Percentiles rank a stretch among this genome's conserved stretches.
phyloP scores from a whole-genome alignment of 768 basidiomycete genomes.

The Phlegmacium glaucopus region DNA sequence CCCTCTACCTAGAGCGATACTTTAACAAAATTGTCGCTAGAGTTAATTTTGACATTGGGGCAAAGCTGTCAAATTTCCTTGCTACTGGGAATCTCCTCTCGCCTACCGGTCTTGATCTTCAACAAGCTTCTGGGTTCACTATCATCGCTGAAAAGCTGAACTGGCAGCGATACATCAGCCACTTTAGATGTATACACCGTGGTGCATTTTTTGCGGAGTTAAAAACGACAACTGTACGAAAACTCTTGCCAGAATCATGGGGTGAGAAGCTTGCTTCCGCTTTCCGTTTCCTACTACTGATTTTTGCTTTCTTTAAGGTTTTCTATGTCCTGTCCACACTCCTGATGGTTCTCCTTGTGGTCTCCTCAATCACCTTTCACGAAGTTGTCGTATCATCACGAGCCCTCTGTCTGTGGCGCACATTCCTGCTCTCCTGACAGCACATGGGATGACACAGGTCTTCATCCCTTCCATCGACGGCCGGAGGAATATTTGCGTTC shows the following conservation, averaged over 20 bases:
- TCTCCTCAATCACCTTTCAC: conserved; percentile 92
- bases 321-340: conserved; percentile 97
- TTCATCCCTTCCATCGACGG: conserved; percentile 83
- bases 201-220: conserved; percentile 99
- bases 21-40: conserved; percentile 70
- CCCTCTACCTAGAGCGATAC: conserved; percentile 60
- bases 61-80: conserved; percentile 88
- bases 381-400: conserved; percentile 90
- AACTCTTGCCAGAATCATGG: conserved; percentile 97
- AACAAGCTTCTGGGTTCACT: conserved; percentile 98
- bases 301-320: conserved; percentile 48
- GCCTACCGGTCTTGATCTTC: conserved; percentile 91
- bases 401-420: conserved; percentile 68
- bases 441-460: conserved; percentile 92
- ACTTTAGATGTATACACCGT: conserved; percentile 98
- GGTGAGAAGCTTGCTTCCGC: conserved; percentile 43
- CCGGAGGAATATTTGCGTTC: conserved; percentile 77
- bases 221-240: conserved; percentile 96
- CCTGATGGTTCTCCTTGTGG: conserved; percentile 98
- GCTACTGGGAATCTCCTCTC: conserved; percentile 97
- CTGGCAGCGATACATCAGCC: conserved; percentile 97
- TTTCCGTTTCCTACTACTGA: neutral
- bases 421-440: conserved; percentile 76
- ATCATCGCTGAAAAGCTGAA: conserved; percentile 99
- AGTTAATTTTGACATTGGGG: conserved; percentile 90